These are phyloP conservation scores for Phylloporus rhodoxanthus DNA, from an alignment of 768 basidiomycete genomes.

Conservation along the genomic window DNA sequence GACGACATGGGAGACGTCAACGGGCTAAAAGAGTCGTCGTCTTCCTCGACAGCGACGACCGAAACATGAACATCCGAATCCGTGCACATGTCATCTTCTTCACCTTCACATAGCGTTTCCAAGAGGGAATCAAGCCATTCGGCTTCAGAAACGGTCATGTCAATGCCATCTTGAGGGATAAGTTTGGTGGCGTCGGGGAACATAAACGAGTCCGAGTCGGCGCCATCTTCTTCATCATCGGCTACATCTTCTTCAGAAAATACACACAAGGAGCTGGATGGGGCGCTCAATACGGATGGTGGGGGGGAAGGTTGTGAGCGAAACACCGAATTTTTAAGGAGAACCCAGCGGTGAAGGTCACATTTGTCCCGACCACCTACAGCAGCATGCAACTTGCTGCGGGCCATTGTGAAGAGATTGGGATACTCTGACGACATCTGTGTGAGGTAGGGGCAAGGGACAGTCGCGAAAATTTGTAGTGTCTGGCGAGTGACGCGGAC, in stretches of 20 bases:
- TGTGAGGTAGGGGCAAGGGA: conserved; percentile 5
- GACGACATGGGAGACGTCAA: conserved; percentile 68
- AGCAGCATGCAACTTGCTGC: conserved; percentile 66
- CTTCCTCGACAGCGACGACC: conserved; percentile 52
- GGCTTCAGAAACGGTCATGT: conserved; percentile 54
- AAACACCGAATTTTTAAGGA: conserved; percentile 79
- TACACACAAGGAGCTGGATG: conserved; percentile 24
- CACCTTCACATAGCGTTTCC: conserved; percentile 66
- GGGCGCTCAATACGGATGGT: conserved; percentile 21
- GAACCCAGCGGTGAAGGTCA: conserved; percentile 82
- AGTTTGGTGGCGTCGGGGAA: conserved; percentile 71
- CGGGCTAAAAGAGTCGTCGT: conserved; percentile 55
- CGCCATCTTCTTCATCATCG: conserved; percentile 49
- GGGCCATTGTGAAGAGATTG: conserved; percentile 59
- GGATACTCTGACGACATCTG: conserved; percentile 46
- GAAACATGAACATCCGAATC: conserved; percentile 44
- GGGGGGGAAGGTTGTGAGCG: conserved; percentile 43
- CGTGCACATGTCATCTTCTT: conserved; percentile 52
- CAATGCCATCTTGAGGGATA: conserved; percentile 28
- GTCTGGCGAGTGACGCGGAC: conserved; percentile 17
- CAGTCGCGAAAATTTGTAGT: conserved; percentile 6
- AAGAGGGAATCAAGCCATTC: conserved; percentile 80
- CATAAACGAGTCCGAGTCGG: conserved; percentile 64
- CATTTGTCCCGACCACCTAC: conserved; percentile 56
- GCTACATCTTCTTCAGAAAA: conserved; percentile 34